phyloP scores from a whole-genome alignment of 345 rosid genomes.

The Punica granatum region DNA sequence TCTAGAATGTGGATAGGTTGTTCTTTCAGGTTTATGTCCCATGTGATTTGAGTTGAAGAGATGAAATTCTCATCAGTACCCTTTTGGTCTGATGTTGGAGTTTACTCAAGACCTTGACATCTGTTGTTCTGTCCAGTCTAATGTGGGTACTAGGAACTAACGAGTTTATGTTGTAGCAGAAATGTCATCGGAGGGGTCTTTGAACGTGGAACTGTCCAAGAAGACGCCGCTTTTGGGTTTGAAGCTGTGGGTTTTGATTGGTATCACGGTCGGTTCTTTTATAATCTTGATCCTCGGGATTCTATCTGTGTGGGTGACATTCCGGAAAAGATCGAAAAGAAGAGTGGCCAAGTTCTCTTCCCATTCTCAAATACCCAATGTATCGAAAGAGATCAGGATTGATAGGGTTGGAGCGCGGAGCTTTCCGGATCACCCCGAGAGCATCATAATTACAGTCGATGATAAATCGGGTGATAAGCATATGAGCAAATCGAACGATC shows the following conservation, averaged over 20 bases:
- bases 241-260: slow-evolving; percentile 84
- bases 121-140: neutral
- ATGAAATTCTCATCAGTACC: neutral
- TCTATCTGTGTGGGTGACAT: slow-evolving; percentile 74
- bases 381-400: slow-evolving; percentile 79
- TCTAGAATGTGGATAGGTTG: neutral
- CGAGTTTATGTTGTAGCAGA: neutral
- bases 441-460: slow-evolving; percentile 31
- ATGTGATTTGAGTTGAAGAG: neutral
- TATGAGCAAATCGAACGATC: slow-evolving; percentile 70
- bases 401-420: slow-evolving; percentile 59
- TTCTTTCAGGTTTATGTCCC: neutral
- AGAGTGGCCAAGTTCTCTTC: slow-evolving; percentile 35
- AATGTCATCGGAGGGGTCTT: slow-evolving; percentile 60
- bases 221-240: slow-evolving; percentile 78
- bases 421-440: slow-evolving; percentile 39
- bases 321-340: slow-evolving; percentile 56
- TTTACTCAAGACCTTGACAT: neutral
- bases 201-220: slow-evolving; percentile 67
- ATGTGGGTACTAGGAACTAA: neutral
- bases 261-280: slow-evolving; percentile 63
- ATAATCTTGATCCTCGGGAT: slow-evolving; percentile 75
- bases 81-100: neutral
- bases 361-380: slow-evolving; percentile 63
- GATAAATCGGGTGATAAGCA: slow-evolving; percentile 51